Evolutionary conservation across 1,284 basidiomycete species (phyloP).

Genomic region (Tremellales sp.): DNA sequence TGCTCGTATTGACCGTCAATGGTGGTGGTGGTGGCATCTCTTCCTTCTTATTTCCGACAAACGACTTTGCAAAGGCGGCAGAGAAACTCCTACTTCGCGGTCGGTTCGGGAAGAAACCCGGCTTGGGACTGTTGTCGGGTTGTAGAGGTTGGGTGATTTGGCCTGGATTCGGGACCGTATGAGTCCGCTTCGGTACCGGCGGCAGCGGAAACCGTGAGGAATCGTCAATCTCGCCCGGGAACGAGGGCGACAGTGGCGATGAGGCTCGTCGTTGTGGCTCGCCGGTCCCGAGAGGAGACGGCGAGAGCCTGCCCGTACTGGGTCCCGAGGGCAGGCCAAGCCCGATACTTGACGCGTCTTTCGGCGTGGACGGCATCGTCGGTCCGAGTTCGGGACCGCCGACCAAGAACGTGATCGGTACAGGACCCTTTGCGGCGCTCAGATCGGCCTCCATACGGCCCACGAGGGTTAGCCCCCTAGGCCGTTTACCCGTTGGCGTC

Average conservation of each 20-base stretch:
- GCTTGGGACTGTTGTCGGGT: constrained; percentile 9
- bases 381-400: constrained; percentile 19
- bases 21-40: constrained; percentile 1
- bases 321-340: constrained; percentile 19
- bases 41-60: constrained; percentile 14
- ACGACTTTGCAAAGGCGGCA: constrained; percentile 26
- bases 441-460: constrained; percentile 38
- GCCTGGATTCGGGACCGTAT: constrained; percentile 3
- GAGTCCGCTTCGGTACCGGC: constrained; percentile 7
- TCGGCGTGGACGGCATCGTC: constrained; percentile 4
- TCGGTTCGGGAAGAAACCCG: constrained; percentile 19
- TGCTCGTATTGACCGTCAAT: constrained; percentile 13
- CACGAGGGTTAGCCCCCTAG: constrained; percentile 30
- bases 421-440: constrained; percentile 29
- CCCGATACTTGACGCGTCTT: constrained; percentile 9
- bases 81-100: constrained; percentile 42
- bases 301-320: constrained; percentile 9
- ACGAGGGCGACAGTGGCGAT: constrained; percentile 16
- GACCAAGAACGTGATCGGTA: constrained; percentile 41
- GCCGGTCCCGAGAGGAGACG: constrained; percentile 7
- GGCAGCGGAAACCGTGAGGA: constrained; percentile 1
- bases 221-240: background rate
- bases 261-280: constrained; percentile 13
- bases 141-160: background rate
- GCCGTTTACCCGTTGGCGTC: constrained; percentile 17